Evolutionary conservation across 352 stramenopile species (phyloP).

Genomic region (Pythium biforme): DNA sequence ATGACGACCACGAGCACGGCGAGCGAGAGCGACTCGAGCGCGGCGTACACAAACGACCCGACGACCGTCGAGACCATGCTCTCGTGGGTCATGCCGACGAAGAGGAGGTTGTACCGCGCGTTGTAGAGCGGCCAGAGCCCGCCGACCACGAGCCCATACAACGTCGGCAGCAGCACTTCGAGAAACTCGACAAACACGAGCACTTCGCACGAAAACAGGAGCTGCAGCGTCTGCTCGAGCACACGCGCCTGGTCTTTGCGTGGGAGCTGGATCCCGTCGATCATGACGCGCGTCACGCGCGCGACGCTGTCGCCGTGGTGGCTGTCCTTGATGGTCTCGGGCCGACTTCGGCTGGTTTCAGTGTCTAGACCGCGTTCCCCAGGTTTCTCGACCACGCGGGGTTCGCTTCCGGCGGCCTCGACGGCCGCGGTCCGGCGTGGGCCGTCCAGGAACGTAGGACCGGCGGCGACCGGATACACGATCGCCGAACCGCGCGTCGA

Average conservation of each 20-base stretch:
- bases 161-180: constrained; percentile 20
- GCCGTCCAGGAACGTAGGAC: background rate
- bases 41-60: constrained; percentile 23
- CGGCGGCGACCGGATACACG: background rate
- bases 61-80: background rate
- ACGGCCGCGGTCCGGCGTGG: too few species aligned
- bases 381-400: background rate
- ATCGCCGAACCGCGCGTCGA: background rate
- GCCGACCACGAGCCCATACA: constrained; percentile 10
- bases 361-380: background rate
- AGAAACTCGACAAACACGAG: constrained; percentile 23
- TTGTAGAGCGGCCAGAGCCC: constrained; percentile 6
- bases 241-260: constrained; percentile 24
- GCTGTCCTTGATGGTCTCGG: too few species aligned
- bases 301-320: too few species aligned
- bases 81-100: background rate
- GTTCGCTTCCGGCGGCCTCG: background rate
- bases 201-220: constrained; percentile 10
- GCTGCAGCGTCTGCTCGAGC: constrained; percentile 31
- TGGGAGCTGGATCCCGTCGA: constrained; percentile 19
- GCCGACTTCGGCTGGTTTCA: constrained; percentile 1
- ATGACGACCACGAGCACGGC: constrained; percentile 17
- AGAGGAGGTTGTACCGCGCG: constrained; percentile 9
- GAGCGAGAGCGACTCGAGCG: constrained; percentile 36
- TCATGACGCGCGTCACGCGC: constrained; percentile 11